Evolutionary conservation across 2,329 filamentous ascomycete species (phyloP).

Genomic region (Neofusicoccum cordaticola): DNA sequence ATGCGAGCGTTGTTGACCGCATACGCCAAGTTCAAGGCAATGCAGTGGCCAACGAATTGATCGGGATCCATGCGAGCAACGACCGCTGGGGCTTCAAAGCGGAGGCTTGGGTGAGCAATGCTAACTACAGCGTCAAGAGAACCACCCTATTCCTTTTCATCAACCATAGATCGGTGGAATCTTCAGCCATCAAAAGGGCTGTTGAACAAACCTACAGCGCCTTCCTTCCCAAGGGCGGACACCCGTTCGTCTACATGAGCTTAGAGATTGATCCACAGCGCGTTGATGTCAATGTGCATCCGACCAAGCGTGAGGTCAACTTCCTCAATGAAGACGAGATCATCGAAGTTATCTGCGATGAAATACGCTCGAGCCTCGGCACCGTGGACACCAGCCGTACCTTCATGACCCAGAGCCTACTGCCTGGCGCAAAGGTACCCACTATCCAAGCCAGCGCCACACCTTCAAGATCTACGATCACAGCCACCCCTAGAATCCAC

Average conservation of each 20-base stretch:
- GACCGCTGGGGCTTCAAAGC: constrained; percentile 80
- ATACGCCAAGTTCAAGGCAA: constrained; percentile 89
- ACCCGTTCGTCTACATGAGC: constrained; percentile 90
- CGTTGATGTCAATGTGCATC: constrained; percentile 96
- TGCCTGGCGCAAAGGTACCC: constrained; percentile 62
- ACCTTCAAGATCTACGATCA: constrained; percentile 21
- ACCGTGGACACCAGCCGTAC: constrained; percentile 90
- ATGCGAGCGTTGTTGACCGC: constrained; percentile 71
- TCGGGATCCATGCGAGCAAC: constrained; percentile 71
- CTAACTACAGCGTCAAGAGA: constrained; percentile 91
- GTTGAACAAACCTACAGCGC: constrained; percentile 84
- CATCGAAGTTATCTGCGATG: constrained; percentile 76
- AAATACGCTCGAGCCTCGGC: constrained; percentile 73
- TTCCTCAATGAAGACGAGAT: constrained; percentile 98
- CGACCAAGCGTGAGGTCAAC: constrained; percentile 94
- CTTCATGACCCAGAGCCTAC: constrained; percentile 88
- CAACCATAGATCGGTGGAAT: constrained; percentile 93
- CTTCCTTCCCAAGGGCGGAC: constrained; percentile 89
- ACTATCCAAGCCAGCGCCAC: constrained; percentile 23
- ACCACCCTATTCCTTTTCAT: constrained; percentile 89
- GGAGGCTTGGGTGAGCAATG: constrained; percentile 79
- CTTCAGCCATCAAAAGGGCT: constrained; percentile 79
- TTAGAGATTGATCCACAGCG: constrained; percentile 88
- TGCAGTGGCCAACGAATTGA: constrained; percentile 80
- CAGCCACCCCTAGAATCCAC: constrained; percentile 21